Evolutionary conservation across 345 rosid species (phyloP).

Genomic region (Lepidium aucheri): DNA sequence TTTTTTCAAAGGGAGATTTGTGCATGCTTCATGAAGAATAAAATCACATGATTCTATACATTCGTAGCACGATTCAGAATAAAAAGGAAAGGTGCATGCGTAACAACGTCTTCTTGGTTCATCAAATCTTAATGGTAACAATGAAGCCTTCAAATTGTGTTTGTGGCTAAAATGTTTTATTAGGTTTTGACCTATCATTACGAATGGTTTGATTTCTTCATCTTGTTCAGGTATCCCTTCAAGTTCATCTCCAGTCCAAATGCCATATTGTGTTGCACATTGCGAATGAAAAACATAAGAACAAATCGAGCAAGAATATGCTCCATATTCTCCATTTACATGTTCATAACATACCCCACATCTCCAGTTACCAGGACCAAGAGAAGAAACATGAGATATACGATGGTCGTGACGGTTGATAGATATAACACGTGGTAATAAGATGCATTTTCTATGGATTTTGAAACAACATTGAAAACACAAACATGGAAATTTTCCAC

Average conservation of each 20-base stretch:
- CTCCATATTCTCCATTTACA: background rate
- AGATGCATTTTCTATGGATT: background rate
- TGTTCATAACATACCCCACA: background rate
- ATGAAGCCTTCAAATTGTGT: background rate
- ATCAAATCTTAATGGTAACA: background rate
- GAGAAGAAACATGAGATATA: background rate
- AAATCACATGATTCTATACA: constrained; percentile 2
- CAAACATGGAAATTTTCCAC: background rate
- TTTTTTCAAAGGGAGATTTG: too few species aligned
- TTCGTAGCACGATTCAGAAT: background rate
- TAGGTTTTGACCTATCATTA: background rate
- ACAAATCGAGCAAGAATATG: background rate
- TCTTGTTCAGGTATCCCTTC: background rate
- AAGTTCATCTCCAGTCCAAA: background rate
- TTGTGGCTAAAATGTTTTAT: background rate
- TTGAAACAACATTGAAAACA: background rate
- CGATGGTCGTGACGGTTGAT: constrained; percentile 5
- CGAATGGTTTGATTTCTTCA: background rate
- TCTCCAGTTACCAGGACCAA: background rate
- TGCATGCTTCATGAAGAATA: background rate
- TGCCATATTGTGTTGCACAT: background rate
- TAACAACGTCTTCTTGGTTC: background rate
- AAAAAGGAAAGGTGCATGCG: background rate
- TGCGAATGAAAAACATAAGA: background rate
- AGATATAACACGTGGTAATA: background rate